These are phyloP conservation scores for Raphanus hybrid DNA, from an alignment of 441 rosid genomes.

Conservation along the genomic window DNA sequence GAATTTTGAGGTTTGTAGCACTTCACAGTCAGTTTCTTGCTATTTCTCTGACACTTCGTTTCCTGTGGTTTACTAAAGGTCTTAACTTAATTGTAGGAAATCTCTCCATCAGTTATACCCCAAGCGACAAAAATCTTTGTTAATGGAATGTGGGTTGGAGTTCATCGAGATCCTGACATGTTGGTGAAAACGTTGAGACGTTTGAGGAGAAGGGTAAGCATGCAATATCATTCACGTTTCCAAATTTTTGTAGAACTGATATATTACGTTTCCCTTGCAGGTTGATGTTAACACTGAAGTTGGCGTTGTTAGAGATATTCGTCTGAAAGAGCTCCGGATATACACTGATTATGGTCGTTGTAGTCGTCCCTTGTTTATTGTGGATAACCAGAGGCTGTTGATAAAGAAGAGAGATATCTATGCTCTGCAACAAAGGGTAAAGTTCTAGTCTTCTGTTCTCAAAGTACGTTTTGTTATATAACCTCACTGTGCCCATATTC, in stretches of 20 bases:
- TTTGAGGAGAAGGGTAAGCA: slow-evolving; percentile 2
- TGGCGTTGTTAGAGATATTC: too few species aligned
- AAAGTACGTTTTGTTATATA: background rate
- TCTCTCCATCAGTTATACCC: slow-evolving; percentile 97
- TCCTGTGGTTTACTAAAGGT: slow-evolving; percentile 29
- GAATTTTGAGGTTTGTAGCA: slow-evolving; percentile 84
- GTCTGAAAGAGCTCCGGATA: too few species aligned
- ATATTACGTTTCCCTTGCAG: slow-evolving; percentile 46
- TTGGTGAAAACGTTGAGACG: slow-evolving; percentile 93
- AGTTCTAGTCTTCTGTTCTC: too few species aligned
- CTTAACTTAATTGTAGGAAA: slow-evolving; percentile 64
- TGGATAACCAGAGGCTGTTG: too few species aligned
- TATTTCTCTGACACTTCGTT: slow-evolving; percentile 4
- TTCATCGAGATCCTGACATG: slow-evolving; percentile 98
- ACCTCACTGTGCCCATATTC: slow-evolving; percentile 10
- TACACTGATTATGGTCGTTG: too few species aligned
- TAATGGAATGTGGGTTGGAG: slow-evolving; percentile 98
- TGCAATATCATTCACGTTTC: too few species aligned
- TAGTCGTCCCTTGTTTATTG: too few species aligned
- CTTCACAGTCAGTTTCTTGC: slow-evolving; percentile 24
- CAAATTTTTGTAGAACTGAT: slow-evolving; percentile 20
- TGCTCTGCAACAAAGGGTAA: too few species aligned
- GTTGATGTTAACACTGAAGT: slow-evolving; percentile 94
- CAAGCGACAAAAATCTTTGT: slow-evolving; percentile 96
- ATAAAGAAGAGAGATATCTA: background rate